Conservation (phyloP, 441 rosid genomes). For the Bocquillonia castaneifolia region DNA sequence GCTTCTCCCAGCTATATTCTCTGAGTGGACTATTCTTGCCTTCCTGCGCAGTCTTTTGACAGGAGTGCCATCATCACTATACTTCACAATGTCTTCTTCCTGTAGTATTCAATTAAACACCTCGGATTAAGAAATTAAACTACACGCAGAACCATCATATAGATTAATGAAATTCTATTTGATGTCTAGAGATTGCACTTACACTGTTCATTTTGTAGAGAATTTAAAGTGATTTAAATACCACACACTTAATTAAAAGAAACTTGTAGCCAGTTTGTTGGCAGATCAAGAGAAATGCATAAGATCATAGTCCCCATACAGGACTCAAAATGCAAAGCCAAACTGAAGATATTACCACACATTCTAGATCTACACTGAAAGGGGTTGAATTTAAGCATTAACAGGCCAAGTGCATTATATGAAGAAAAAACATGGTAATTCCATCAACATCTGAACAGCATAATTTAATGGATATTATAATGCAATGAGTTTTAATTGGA, state of each 20-base stretch:
- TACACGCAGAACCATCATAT: background rate
- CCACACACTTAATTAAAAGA: background rate
- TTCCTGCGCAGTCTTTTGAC: conserved; percentile 70
- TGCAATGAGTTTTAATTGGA: no score
- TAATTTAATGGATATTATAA: background rate
- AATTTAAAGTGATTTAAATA: background rate
- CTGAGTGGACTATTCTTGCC: conserved; percentile 43
- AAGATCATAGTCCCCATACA: background rate
- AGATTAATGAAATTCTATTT: background rate
- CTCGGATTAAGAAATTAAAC: conserved; percentile 1
- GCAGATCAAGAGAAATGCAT: background rate
- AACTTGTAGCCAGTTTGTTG: background rate
- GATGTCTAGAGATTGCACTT: background rate
- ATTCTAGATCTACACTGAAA: background rate
- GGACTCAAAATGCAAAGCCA: background rate
- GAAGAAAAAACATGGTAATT: background rate
- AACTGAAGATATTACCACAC: background rate
- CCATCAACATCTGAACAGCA: background rate
- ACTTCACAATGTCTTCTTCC: conserved; percentile 77
- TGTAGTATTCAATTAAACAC: conserved; percentile 22
- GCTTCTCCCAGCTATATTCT: conserved; percentile 54
- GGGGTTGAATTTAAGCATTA: background rate
- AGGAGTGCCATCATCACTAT: conserved; percentile 63
- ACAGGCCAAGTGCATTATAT: no score
- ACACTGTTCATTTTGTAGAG: background rate